Evolutionary conservation across 176 grass and related monocot species (phyloP).

Genomic region (Chrysopogon serrulatus): DNA sequence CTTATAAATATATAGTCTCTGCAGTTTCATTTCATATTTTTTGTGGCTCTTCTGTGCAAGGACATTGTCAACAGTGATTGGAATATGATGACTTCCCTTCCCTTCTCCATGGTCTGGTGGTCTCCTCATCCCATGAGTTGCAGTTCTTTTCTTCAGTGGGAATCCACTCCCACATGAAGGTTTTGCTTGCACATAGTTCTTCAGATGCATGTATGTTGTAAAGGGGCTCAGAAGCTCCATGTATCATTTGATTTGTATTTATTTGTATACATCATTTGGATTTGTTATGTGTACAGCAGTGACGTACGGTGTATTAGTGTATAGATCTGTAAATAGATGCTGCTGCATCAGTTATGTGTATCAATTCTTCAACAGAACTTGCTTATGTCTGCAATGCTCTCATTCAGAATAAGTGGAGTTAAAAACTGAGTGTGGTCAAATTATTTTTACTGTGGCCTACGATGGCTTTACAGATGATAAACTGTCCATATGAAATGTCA

Average conservation of each 20-base stretch:
- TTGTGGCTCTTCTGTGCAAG: not conserved
- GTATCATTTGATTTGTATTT: not conserved
- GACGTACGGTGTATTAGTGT: too few relatives aligned
- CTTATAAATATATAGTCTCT: not conserved
- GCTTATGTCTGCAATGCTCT: not conserved
- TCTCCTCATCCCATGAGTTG: not conserved
- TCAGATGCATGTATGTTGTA: not conserved
- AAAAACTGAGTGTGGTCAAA: not conserved
- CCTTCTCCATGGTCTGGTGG: not conserved
- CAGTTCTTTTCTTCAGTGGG: not conserved
- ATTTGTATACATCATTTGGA: not conserved
- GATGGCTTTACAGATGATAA: not conserved
- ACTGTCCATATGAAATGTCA: not conserved
- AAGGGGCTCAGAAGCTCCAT: not conserved
- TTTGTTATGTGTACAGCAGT: not conserved
- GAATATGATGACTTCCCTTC: not conserved
- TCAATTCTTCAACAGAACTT: not conserved
- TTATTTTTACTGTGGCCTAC: not conserved
- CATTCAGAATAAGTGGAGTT: not conserved
- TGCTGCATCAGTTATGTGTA: not conserved
- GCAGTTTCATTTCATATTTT: not conserved
- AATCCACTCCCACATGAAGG: not conserved
- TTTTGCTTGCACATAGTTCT: not conserved
- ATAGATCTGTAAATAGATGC: not conserved
- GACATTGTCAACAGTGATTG: not conserved